Evolutionary conservation across 352 stramenopile genomes (phyloP), one percentile per base, ranked within the genome.

Genomic region (Pythium monospermum): DNA sequence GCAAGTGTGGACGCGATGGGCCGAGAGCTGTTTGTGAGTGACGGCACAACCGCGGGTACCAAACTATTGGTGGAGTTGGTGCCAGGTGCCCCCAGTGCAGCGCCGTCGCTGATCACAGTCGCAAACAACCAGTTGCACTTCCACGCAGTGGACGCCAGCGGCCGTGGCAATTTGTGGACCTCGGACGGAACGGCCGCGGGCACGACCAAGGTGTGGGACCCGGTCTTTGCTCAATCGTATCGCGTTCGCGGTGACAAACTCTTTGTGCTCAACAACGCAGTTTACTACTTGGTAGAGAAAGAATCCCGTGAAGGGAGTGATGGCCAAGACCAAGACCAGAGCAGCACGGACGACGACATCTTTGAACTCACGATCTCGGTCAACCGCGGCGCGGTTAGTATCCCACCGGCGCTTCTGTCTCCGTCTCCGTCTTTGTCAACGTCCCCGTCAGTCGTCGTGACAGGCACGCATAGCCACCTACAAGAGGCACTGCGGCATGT

Each of bases 1-100:
- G 69, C 45, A 2, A 48, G 53, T 22, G 19, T 21, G 8, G 6
- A 10, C 4, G 16, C 47, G 2, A 57, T 57, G 19, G 71, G 76
- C 10, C 51, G 44, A 33, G 68, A 89, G 59, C 62, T 94, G 18
- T 93, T 81, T 45, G 47, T 71, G 18, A 83, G 61, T 41, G 74
- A 88, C 47, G 78, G 76, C 13, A 83, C 69, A 5, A 28, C 41
- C 0, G 37, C 21, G 1, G 71, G 69, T 19, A 90, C 83, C 12
- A 46, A 41, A 21, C 54, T 78, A 12, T 45, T 80, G 10, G 25
- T 61, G 0, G 68, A 83, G 32, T 40, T 80, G 11, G 52, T 39
- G 3, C 51, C 59, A 0, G 72, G 72, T 15, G 37, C 61, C 0
- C 30, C n/a, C 2, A 69, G 66, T 35, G 57, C 56, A 4, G 49